These are phyloP conservation scores for Spathaspora sp. DNA, from an alignment of 1,139 yeast genomes.

Conservation along the genomic window DNA sequence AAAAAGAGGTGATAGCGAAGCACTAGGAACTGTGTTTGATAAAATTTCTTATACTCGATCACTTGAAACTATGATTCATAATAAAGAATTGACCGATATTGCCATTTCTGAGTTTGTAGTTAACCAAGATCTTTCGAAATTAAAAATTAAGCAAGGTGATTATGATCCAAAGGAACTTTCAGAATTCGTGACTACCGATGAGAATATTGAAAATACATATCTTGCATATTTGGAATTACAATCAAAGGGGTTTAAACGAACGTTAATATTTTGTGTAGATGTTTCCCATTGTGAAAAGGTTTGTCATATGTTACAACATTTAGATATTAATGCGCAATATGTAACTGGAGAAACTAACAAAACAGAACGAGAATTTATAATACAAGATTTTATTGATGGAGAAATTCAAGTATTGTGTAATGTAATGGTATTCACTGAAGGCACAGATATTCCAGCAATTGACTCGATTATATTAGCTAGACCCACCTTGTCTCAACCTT, in stretches of 20 bases:
- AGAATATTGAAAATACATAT: slow-evolving; percentile 29
- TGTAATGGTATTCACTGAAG: slow-evolving; percentile 91
- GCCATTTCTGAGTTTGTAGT: slow-evolving; percentile 59
- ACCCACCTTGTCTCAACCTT: slow-evolving; percentile 74
- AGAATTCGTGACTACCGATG: slow-evolving; percentile 51
- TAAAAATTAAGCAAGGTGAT: slow-evolving; percentile 45
- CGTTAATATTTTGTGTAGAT: slow-evolving; percentile 78
- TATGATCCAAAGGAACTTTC: slow-evolving; percentile 50
- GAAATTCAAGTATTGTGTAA: slow-evolving; percentile 73
- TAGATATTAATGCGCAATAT: slow-evolving; percentile 70
- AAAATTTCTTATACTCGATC: slow-evolving; percentile 72
- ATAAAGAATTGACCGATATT: slow-evolving; percentile 70
- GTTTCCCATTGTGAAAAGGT: slow-evolving; percentile 63
- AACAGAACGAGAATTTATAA: slow-evolving; percentile 49
- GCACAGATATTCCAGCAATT: slow-evolving; percentile 90
- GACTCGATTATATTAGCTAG: slow-evolving; percentile 79
- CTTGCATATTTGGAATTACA: slow-evolving; percentile 55
- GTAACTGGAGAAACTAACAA: slow-evolving; percentile 68
- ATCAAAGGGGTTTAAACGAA: slow-evolving; percentile 48
- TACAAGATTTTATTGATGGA: slow-evolving; percentile 63
- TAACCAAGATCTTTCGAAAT: slow-evolving; percentile 35
- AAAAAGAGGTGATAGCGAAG: slow-evolving; percentile 63
- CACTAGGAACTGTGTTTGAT: slow-evolving; percentile 64
- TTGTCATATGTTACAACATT: slow-evolving; percentile 50
- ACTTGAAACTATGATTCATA: slow-evolving; percentile 64